Conservation (phyloP, 352 stramenopile species). For the Elongisporangium anandrum region DNA sequence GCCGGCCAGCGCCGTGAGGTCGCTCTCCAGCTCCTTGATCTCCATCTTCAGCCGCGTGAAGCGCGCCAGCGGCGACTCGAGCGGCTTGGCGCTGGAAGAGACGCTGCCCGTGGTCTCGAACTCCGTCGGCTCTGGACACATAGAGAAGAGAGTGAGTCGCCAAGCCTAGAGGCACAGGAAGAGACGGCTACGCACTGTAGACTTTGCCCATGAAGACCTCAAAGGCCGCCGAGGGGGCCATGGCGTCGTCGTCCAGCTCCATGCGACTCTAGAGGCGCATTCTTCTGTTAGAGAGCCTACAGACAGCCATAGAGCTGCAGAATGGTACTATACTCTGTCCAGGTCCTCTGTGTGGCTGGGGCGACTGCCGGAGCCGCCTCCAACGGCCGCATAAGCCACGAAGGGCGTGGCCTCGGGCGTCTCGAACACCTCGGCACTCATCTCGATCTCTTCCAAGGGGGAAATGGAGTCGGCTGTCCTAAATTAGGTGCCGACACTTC, state of each 20-base stretch:
- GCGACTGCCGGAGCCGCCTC: constrained; percentile 9
- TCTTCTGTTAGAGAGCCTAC: background rate
- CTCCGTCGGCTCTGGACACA: constrained; percentile 39
- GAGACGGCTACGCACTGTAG: constrained; percentile 43
- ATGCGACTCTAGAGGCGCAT: constrained; percentile 26
- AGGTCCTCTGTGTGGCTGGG: background rate
- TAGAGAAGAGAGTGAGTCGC: background rate
- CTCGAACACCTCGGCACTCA: constrained; percentile 76
- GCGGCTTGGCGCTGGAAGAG: constrained; percentile 14
- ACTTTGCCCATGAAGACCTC: constrained; percentile 84
- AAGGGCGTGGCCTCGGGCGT: constrained; percentile 48
- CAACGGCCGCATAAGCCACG: constrained; percentile 54
- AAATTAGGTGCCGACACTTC: background rate
- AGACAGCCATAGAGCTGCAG: background rate
- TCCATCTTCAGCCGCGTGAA: constrained; percentile 69
- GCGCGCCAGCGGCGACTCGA: constrained; percentile 67
- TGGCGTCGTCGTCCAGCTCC: constrained; percentile 56
- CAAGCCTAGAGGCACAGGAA: constrained; percentile 1
- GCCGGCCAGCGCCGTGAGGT: constrained; percentile 48
- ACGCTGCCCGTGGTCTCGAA: constrained; percentile 29
- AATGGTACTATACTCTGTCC: background rate
- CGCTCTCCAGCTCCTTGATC: constrained; percentile 62
- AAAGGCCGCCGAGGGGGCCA: constrained; percentile 53
- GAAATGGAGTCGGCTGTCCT: background rate
- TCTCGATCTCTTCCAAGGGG: constrained; percentile 12